Percentiles rank a stretch among this genome's conserved stretches.
phyloP scores from a whole-genome alignment of 2,329 filamentous ascomycete genomes.

The Trichoderma semiorbis region DNA sequence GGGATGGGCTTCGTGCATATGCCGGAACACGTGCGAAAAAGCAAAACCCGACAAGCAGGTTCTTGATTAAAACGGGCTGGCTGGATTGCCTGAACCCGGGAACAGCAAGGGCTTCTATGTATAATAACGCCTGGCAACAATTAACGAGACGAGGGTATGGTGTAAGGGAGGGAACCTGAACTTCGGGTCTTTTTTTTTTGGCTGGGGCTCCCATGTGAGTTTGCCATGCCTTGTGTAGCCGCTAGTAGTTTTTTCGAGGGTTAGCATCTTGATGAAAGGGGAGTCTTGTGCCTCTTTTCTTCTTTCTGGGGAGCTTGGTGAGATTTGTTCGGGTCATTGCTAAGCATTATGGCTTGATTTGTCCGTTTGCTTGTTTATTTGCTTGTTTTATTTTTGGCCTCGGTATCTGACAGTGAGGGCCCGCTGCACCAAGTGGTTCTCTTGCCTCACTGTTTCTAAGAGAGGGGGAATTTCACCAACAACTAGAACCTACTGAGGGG shows the following conservation, averaged over 20 bases:
- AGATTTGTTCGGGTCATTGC: neutral
- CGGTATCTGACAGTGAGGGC: neutral
- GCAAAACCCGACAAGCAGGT: neutral
- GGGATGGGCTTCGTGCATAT: neutral
- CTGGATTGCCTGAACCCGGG: neutral
- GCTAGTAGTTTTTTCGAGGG: neutral
- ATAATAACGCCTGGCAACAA: neutral
- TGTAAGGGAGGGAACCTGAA: neutral
- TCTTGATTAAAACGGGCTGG: neutral
- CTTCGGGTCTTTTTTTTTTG: neutral
- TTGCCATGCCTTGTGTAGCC: neutral
- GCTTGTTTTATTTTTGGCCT: neutral
- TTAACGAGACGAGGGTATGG: neutral
- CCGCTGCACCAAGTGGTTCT: neutral
- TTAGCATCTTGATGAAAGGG: neutral
- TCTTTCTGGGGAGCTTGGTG: neutral
- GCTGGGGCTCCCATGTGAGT: neutral
- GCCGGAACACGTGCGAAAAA: slow-evolving; percentile 3
- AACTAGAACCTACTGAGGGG: neutral
- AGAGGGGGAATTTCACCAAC: neutral
- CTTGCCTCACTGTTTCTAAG: neutral
- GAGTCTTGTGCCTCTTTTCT: neutral
- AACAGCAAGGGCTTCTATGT: neutral
- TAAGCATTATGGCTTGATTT: neutral
- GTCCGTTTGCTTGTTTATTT: neutral